A percentile compares a stretch with the other conserved stretches of the same genome.
phyloP scores from a whole-genome alignment of 441 rosid species.

The Metrosideros polymorpha region DNA sequence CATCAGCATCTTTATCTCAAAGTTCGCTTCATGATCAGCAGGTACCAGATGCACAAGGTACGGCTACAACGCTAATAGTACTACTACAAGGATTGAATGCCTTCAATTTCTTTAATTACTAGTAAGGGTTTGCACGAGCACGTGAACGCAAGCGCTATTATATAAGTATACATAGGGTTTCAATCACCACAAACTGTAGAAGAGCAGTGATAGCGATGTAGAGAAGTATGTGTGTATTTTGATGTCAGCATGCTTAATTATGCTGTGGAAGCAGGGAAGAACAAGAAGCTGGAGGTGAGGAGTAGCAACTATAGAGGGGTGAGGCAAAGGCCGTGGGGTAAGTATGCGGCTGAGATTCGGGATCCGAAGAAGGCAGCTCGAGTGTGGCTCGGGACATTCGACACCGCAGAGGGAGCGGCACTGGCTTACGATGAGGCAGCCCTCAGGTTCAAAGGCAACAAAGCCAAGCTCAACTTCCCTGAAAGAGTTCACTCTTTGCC shows the following conservation, averaged over 20 bases:
- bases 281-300: conserved; percentile 13
- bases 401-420: conserved; percentile 80
- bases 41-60: neutral
- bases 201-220: conserved; percentile 2
- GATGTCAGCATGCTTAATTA: neutral
- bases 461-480: conserved; percentile 89
- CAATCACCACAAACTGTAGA: conserved; percentile 7
- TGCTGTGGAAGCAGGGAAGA: neutral
- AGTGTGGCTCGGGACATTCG: conserved; percentile 90
- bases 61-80: neutral
- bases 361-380: conserved; percentile 88
- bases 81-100: neutral
- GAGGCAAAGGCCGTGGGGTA: conserved; percentile 90
- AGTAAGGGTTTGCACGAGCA: neutral
- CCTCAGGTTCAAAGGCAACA: conserved; percentile 90
- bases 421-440: conserved; percentile 94
- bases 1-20: neutral
- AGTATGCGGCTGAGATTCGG: conserved; percentile 79
- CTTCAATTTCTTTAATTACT: neutral
- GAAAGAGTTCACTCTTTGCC: conserved; percentile 52
- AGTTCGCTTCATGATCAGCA: neutral
- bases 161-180: neutral
- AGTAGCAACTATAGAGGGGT: conserved; percentile 83
- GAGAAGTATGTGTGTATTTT: neutral
- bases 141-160: neutral